Evolutionary conservation across 805 yeast genomes (phyloP).

Genomic region (Saccharomycopsis malanga): DNA sequence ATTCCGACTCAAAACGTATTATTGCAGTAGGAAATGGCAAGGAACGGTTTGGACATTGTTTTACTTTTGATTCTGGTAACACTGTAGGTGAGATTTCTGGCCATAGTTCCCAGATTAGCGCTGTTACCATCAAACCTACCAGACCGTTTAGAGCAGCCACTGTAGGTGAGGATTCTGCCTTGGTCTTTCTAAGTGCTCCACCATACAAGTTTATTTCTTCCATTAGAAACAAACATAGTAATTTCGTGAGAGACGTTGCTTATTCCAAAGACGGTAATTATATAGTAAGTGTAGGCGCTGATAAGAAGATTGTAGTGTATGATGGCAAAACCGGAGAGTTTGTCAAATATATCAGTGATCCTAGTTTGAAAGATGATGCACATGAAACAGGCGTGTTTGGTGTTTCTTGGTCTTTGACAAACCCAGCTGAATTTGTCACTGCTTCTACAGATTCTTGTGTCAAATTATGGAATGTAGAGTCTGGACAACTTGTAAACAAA

Average conservation of each 20-base stretch:
- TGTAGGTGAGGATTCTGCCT: conserved; percentile 79
- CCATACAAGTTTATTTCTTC: conserved; percentile 83
- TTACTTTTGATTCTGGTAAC: conserved; percentile 91
- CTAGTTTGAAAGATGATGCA: conserved; percentile 29
- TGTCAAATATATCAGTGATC: conserved; percentile 41
- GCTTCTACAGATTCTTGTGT: conserved; percentile 77
- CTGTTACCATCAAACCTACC: conserved; percentile 74
- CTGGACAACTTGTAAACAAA: conserved; percentile 37
- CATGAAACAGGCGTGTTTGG: conserved; percentile 82
- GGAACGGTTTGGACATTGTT: conserved; percentile 86
- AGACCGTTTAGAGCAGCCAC: conserved; percentile 94
- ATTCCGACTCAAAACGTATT: conserved; percentile 74
- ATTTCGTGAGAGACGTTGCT: conserved; percentile 72
- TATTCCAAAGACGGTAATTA: conserved; percentile 76
- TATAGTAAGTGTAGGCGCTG: conserved; percentile 79
- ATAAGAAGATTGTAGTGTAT: conserved; percentile 66
- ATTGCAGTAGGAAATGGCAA: conserved; percentile 95
- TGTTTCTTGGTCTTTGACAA: conserved; percentile 57
- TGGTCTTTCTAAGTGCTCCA: conserved; percentile 85
- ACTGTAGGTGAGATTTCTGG: conserved; percentile 96
- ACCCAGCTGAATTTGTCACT: conserved; percentile 56
- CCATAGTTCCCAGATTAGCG: conserved; percentile 75
- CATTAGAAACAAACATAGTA: conserved; percentile 66
- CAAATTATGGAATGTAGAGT: conserved; percentile 53
- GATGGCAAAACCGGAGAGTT: conserved; percentile 86